Percentiles rank a stretch among this genome's conserved stretches.
Conservation (phyloP, 2,329 filamentous ascomycete genomes). For the Orbilia javanica region DNA sequence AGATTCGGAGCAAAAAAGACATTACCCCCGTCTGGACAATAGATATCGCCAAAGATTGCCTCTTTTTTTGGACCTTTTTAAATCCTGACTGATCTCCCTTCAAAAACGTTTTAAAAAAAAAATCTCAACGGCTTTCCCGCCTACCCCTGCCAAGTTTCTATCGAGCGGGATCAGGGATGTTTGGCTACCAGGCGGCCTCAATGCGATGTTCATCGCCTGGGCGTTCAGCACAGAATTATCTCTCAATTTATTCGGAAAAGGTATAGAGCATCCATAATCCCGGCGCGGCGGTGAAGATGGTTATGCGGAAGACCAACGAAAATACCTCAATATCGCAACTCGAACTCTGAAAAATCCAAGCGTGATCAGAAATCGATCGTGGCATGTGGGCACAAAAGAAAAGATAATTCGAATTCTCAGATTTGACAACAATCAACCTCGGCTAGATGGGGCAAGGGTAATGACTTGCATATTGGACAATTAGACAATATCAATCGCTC, state of each 20-base stretch:
- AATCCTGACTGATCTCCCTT: neutral
- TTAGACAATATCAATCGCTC: too few species aligned
- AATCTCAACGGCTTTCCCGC: constrained; percentile 1
- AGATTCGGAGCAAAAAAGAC: constrained; percentile 2
- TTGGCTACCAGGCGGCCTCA: neutral
- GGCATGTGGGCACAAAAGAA: too few species aligned
- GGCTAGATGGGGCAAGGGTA: neutral
- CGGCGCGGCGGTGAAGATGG: neutral
- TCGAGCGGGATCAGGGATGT: neutral
- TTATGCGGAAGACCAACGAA: neutral
- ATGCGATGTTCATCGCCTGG: neutral
- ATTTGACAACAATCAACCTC: neutral
- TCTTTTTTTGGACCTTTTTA: neutral
- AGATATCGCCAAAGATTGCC: constrained; percentile 19
- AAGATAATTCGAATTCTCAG: neutral
- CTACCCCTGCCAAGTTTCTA: constrained; percentile 8
- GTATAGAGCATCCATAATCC: neutral
- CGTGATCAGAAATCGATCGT: neutral
- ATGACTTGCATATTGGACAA: neutral
- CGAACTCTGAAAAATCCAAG: neutral
- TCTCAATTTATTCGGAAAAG: constrained; percentile 8
- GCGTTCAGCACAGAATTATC: neutral
- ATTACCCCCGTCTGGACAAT: too few species aligned
- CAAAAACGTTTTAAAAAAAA: constrained; percentile 14
- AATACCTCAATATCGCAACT: neutral